These are phyloP conservation scores for Monotropa hypopitys DNA, from an alignment of 179 eudicot species.

Conservation along the genomic window DNA sequence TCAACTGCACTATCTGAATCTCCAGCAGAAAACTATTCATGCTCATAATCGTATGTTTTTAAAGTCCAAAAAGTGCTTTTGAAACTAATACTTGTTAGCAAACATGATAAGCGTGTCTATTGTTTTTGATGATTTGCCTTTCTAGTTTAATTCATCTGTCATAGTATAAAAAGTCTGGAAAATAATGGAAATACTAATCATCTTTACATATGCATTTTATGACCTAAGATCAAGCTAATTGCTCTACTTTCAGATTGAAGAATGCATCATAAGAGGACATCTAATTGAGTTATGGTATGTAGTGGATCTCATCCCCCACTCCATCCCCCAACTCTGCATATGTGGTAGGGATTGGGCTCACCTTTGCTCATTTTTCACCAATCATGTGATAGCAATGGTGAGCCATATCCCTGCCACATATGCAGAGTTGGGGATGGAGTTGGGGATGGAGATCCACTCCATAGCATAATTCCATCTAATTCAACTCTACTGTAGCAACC, in stretches of 20 bases:
- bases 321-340: too few species aligned
- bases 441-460: too few species aligned
- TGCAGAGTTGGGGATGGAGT: too few species aligned
- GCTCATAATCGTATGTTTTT: not conserved
- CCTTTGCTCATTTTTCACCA: too few species aligned
- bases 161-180: not conserved
- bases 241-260: slow-evolving; percentile 34
- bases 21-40: not conserved
- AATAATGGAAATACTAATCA: not conserved
- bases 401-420: too few species aligned
- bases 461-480: too few species aligned
- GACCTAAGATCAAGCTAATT: not conserved
- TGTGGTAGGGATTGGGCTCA: too few species aligned
- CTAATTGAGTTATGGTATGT: too few species aligned
- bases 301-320: too few species aligned
- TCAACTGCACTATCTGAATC: not conserved
- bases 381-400: too few species aligned
- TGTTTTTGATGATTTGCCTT: not conserved
- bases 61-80: not conserved
- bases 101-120: not conserved
- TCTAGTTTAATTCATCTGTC: not conserved
- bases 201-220: not conserved
- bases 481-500: slow-evolving; percentile 25
- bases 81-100: not conserved
- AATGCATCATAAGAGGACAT: slow-evolving; percentile 53